Evolutionary conservation across 2,329 filamentous ascomycete species (phyloP).

Genomic region (Fusarium brachygibbosum): DNA sequence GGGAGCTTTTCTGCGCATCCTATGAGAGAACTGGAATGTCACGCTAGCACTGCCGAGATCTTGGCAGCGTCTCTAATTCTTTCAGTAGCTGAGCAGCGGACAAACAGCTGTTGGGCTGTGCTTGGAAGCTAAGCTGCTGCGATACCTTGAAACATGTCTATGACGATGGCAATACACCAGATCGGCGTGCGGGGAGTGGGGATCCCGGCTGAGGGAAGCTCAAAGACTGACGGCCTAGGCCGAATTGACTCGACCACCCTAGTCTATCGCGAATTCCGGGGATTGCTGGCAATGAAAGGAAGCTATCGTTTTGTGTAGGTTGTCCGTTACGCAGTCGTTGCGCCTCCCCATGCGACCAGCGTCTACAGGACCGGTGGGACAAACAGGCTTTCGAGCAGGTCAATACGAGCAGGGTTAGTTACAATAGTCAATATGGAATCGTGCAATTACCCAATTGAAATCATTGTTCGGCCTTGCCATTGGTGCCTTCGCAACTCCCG

Average conservation of each 20-base stretch:
- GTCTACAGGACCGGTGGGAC: not conserved
- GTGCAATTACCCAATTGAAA: constrained; percentile 25
- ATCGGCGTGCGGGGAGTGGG: constrained; percentile 37
- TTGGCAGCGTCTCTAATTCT: constrained; percentile 37
- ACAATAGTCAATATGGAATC: constrained; percentile 30
- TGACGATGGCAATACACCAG: constrained; percentile 38
- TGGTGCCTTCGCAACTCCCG: constrained; percentile 20
- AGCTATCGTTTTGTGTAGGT: constrained; percentile 32
- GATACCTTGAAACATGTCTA: constrained; percentile 36
- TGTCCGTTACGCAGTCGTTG: constrained; percentile 38
- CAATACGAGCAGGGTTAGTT: constrained; percentile 28
- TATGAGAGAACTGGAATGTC: constrained; percentile 28
- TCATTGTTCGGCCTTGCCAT: not conserved
- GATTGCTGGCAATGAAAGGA: constrained; percentile 17
- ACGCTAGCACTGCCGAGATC: constrained; percentile 31
- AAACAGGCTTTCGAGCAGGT: constrained; percentile 30
- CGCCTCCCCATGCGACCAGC: constrained; percentile 12
- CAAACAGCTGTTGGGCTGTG: constrained; percentile 15
- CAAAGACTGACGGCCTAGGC: constrained; percentile 9
- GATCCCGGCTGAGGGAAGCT: constrained; percentile 16
- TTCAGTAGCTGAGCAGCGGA: constrained; percentile 1
- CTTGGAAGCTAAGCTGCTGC: constrained; percentile 11
- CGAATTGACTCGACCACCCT: constrained; percentile 9
- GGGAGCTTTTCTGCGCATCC: constrained; percentile 18
- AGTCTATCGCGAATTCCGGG: constrained; percentile 10